A percentile compares a stretch with the other conserved stretches of the same genome.
Evolutionary conservation across 2,329 filamentous ascomycete genomes (phyloP).

Genomic region (Xylaria arbuscula): DNA sequence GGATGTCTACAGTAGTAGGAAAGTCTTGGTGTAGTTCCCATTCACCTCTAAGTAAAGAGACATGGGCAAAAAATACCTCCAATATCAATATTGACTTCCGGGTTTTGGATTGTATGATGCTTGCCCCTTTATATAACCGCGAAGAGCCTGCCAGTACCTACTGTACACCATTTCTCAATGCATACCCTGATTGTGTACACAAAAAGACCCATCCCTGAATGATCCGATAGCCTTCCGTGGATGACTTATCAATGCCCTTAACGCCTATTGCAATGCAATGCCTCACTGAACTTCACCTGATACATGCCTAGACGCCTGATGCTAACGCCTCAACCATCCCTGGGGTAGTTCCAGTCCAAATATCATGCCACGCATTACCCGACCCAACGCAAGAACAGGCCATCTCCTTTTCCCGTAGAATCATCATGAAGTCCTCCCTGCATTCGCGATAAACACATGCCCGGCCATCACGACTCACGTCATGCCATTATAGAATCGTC

Average conservation of each 20-base stretch:
- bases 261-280: constrained; percentile 49
- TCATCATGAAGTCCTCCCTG: constrained; percentile 21
- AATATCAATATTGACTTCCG: constrained; percentile 3
- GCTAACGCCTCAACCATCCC: constrained; percentile 29
- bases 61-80: neutral
- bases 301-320: constrained; percentile 36
- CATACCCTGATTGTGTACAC: constrained; percentile 46
- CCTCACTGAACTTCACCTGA: constrained; percentile 38
- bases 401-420: constrained; percentile 29
- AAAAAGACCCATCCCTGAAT: constrained; percentile 42
- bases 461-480: constrained; percentile 48
- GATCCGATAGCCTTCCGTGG: constrained; percentile 34
- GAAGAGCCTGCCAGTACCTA: constrained; percentile 35
- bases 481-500: constrained; percentile 72
- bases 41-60: neutral
- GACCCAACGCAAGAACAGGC: constrained; percentile 32
- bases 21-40: neutral
- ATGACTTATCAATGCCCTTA: constrained; percentile 39
- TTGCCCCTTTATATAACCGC: constrained; percentile 21
- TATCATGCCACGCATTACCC: constrained; percentile 28
- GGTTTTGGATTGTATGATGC: constrained; percentile 20
- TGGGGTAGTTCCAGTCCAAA: constrained; percentile 27
- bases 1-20: too few relatives aligned
- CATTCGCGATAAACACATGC: constrained; percentile 25
- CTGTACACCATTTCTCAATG: constrained; percentile 46